Conservation (phyloP, 345 rosid genomes). For the Geranium rotundifolium region DNA sequence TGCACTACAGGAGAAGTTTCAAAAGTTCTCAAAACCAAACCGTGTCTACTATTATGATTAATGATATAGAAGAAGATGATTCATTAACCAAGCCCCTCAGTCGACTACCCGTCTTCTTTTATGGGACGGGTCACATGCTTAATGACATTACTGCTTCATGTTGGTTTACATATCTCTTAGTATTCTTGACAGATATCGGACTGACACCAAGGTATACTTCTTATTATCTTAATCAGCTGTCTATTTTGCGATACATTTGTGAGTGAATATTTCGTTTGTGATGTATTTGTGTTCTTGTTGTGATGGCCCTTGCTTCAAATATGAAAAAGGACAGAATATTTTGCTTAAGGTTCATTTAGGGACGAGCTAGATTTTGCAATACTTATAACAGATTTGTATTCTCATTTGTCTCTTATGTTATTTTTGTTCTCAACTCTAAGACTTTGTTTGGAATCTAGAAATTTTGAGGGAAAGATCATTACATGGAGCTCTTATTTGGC, state of each 20-base stretch:
- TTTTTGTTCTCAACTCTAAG: too few relatives aligned
- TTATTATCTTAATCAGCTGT: neutral
- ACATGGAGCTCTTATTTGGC: too few relatives aligned
- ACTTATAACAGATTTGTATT: too few relatives aligned
- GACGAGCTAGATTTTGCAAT: too few relatives aligned
- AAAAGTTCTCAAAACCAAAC: neutral
- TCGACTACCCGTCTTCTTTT: constrained; percentile 61
- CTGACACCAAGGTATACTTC: constrained; percentile 57
- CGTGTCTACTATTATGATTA: neutral
- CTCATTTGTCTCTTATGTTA: too few relatives aligned
- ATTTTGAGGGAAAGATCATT: too few relatives aligned
- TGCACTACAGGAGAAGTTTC: neutral
- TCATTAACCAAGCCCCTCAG: constrained; percentile 45
- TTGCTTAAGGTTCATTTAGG: too few relatives aligned
- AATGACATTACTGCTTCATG: constrained; percentile 94
- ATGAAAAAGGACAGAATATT: too few relatives aligned
- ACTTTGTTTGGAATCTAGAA: too few relatives aligned
- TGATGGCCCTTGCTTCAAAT: too few relatives aligned
- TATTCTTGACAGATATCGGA: constrained; percentile 80
- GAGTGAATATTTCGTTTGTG: neutral
- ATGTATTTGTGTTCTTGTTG: neutral
- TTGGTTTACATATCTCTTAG: constrained; percentile 90
- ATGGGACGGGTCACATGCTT: constrained; percentile 92
- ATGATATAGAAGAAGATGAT: constrained; percentile 29
- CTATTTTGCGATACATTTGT: neutral